Percentiles rank a stretch among this genome's conserved stretches.
phyloP scores from a whole-genome alignment of 2,329 filamentous ascomycete species.

The Cladosporium velox region DNA sequence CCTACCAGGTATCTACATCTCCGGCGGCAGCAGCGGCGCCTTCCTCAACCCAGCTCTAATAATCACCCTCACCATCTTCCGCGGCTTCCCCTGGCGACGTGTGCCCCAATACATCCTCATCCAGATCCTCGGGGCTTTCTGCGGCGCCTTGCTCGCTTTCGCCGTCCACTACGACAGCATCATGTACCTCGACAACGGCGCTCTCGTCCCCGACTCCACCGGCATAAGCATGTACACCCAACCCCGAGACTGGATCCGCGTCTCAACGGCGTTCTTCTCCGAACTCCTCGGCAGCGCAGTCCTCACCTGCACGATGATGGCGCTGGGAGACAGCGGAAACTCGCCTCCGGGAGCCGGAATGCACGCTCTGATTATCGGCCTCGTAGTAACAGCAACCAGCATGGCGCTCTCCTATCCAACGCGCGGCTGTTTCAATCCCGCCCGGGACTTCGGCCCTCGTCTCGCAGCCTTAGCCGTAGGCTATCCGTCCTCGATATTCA shows the following conservation, averaged over 20 bases:
- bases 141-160: slow-evolving; percentile 50
- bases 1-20: slow-evolving; percentile 37
- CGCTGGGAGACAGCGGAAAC: slow-evolving; percentile 34
- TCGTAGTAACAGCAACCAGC: slow-evolving; percentile 42
- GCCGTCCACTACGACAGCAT: slow-evolving; percentile 46
- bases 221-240: slow-evolving; percentile 33
- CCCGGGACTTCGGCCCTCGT: slow-evolving; percentile 53
- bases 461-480: slow-evolving; percentile 50
- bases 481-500: slow-evolving; percentile 42
- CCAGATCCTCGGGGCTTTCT: slow-evolving; percentile 49
- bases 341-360: slow-evolving; percentile 49
- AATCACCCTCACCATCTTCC: slow-evolving; percentile 50
- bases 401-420: slow-evolving; percentile 52
- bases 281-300: slow-evolving; percentile 40
- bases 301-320: slow-evolving; percentile 46
- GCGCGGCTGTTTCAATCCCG: slow-evolving; percentile 52
- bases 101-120: slow-evolving; percentile 59
- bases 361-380: slow-evolving; percentile 53
- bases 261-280: slow-evolving; percentile 50
- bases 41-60: slow-evolving; percentile 41
- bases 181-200: slow-evolving; percentile 49
- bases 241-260: slow-evolving; percentile 31
- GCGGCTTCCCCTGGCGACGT: slow-evolving; percentile 61
- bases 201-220: slow-evolving; percentile 25
- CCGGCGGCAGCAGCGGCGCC: slow-evolving; percentile 51